Percentiles rank a stretch among this genome's conserved stretches.
Evolutionary conservation across 495 filamentous ascomycete species (phyloP).

Genomic region (Neurospora sp.): DNA sequence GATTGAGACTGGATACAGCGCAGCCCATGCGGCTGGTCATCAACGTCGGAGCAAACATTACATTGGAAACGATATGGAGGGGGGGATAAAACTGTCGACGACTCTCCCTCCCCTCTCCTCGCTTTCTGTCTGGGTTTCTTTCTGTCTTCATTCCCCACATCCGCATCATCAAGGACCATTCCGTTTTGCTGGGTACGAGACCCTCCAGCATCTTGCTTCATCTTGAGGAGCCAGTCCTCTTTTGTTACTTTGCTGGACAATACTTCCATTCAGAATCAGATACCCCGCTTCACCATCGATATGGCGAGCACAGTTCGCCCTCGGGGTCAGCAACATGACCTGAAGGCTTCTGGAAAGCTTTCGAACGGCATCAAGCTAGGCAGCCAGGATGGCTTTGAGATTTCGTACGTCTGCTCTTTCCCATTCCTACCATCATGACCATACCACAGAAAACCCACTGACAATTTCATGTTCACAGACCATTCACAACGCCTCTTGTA

Average conservation of each 20-base stretch:
- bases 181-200: not conserved
- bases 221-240: not conserved
- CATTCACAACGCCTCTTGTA: slow-evolving; percentile 13
- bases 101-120: not conserved
- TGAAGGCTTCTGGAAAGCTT: not conserved
- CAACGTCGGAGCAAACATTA: not conserved
- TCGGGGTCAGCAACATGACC: not conserved
- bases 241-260: not conserved
- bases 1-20: not conserved
- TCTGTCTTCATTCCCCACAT: not conserved
- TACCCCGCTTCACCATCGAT: not conserved
- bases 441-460: not conserved
- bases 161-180: not conserved
- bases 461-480: slow-evolving; percentile 5
- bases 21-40: not conserved
- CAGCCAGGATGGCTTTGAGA: not conserved
- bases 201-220: not conserved
- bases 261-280: not conserved
- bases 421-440: not conserved
- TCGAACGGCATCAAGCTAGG: not conserved
- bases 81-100: not conserved
- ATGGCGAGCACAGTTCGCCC: not conserved
- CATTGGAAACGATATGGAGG: not conserved
- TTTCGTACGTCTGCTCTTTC: not conserved
- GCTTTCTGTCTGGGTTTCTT: not conserved